A percentile compares a stretch with the other conserved stretches of the same genome.
These are phyloP conservation scores for Emmonsiellopsis sp. DNA, from an alignment of 2,329 filamentous ascomycete species.

Conservation along the genomic window DNA sequence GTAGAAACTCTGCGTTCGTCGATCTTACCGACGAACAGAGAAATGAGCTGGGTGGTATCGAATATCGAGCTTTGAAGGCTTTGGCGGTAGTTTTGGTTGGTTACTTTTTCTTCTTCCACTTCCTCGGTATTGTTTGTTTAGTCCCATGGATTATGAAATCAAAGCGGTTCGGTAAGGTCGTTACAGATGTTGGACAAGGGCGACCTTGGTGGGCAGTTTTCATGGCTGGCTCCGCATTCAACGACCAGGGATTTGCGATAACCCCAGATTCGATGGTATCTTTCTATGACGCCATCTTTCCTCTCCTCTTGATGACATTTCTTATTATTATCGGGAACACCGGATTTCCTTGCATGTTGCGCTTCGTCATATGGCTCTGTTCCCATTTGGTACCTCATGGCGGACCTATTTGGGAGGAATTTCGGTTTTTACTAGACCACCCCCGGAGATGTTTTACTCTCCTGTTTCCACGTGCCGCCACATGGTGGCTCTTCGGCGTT, in stretches of 20 bases:
- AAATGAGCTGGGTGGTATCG: constrained; percentile 90
- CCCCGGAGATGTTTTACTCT: constrained; percentile 93
- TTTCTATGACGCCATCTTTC: constrained; percentile 67
- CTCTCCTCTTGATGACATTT: constrained; percentile 68
- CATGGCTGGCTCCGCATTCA: constrained; percentile 79
- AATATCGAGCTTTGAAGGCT: constrained; percentile 86
- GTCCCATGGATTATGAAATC: constrained; percentile 69
- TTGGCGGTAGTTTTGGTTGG: constrained; percentile 65
- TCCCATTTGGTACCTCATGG: constrained; percentile 57
- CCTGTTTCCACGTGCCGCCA: constrained; percentile 79
- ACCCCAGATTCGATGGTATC: constrained; percentile 91
- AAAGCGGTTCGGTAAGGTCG: constrained; percentile 52
- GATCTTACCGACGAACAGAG: constrained; percentile 82
- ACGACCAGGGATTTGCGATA: constrained; percentile 86
- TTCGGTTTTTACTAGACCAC: constrained; percentile 85
- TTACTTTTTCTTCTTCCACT: constrained; percentile 78
- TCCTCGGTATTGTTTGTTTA: constrained; percentile 64
- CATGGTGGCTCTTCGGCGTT: constrained; percentile 92
- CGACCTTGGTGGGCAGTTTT: constrained; percentile 88
- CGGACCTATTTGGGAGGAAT: constrained; percentile 75
- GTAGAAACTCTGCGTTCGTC: constrained; percentile 85
- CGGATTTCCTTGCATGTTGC: constrained; percentile 87
- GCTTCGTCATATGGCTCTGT: constrained; percentile 79
- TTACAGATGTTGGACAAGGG: constrained; percentile 53
- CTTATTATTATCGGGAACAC: constrained; percentile 93